These are phyloP conservation scores for Leptodermis oblonga DNA, from an alignment of 257 asterid species.

Conservation along the genomic window DNA sequence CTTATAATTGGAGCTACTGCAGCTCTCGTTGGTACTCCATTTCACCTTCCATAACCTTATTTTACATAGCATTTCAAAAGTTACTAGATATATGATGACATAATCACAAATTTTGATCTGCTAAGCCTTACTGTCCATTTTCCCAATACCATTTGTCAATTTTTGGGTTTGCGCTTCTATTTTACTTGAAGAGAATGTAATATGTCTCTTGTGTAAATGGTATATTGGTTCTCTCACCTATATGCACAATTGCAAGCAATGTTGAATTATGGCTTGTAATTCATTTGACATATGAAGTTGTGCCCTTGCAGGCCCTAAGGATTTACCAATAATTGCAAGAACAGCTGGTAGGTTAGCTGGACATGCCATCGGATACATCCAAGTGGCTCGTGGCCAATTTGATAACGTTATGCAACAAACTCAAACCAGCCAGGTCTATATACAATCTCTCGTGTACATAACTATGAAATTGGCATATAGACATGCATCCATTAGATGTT, in stretches of 20 bases:
- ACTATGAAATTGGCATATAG: neutral
- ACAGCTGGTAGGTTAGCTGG: conserved; percentile 80
- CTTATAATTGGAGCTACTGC: conserved; percentile 77
- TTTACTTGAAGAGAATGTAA: neutral
- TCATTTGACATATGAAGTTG: neutral
- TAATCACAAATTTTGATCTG: neutral
- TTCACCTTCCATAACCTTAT: neutral
- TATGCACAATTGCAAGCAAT: neutral
- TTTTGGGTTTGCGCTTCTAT: neutral
- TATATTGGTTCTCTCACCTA: neutral
- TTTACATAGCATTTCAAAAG: neutral
- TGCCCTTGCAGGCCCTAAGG: conserved; percentile 34
- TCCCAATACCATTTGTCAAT: neutral
- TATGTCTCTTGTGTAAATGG: too few species aligned
- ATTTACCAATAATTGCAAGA: conserved; percentile 54
- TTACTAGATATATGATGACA: neutral
- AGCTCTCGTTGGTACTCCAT: conserved; percentile 56
- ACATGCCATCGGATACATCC: conserved; percentile 78
- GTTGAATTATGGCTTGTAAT: neutral
- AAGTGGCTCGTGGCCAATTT: conserved; percentile 78
- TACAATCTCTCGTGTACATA: neutral
- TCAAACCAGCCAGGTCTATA: conserved; percentile 75
- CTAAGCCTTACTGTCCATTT: neutral
- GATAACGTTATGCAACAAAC: conserved; percentile 78
- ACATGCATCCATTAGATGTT: neutral